Evolutionary conservation across 2,329 filamentous ascomycete genomes (phyloP).

Genomic region (Myriangium duriaei): DNA sequence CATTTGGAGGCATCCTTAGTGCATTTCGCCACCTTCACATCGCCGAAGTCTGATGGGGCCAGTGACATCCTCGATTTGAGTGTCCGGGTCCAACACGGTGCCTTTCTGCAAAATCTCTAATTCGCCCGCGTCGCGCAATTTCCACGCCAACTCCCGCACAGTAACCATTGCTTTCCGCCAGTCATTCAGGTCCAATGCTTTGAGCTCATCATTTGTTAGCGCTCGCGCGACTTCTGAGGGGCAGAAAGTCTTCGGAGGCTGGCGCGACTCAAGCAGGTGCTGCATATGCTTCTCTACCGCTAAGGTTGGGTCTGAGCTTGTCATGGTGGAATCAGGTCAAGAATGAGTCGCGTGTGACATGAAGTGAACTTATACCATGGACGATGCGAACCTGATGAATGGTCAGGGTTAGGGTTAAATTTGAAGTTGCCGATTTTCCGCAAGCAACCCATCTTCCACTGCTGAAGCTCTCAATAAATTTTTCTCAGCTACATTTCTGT

Average conservation of each 20-base stretch:
- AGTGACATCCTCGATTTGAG: slow-evolving; percentile 26
- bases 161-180: slow-evolving; percentile 39
- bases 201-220: slow-evolving; percentile 29
- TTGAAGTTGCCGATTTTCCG: too few relatives aligned
- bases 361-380: too few relatives aligned
- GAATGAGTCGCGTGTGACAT: too few relatives aligned
- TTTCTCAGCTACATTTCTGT: neutral
- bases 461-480: neutral
- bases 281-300: slow-evolving; percentile 2
- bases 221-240: slow-evolving; percentile 40
- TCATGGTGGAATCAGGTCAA: too few relatives aligned
- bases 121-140: slow-evolving; percentile 27
- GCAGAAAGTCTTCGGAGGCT: slow-evolving; percentile 40
- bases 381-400: too few relatives aligned
- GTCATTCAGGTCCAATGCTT: slow-evolving; percentile 17
- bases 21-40: too few relatives aligned
- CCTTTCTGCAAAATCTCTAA: slow-evolving; percentile 40
- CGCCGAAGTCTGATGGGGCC: slow-evolving; percentile 37
- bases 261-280: slow-evolving; percentile 11
- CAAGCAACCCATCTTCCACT: neutral
- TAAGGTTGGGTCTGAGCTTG: too few relatives aligned
- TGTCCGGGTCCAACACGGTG: slow-evolving; percentile 23
- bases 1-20: too few relatives aligned
- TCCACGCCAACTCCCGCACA: slow-evolving; percentile 31
- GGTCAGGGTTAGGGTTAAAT: too few relatives aligned